Percentiles rank a stretch among this genome's conserved stretches.
phyloP scores from a whole-genome alignment of 2,329 filamentous ascomycete species.

The Aspergillus ochraceus region DNA sequence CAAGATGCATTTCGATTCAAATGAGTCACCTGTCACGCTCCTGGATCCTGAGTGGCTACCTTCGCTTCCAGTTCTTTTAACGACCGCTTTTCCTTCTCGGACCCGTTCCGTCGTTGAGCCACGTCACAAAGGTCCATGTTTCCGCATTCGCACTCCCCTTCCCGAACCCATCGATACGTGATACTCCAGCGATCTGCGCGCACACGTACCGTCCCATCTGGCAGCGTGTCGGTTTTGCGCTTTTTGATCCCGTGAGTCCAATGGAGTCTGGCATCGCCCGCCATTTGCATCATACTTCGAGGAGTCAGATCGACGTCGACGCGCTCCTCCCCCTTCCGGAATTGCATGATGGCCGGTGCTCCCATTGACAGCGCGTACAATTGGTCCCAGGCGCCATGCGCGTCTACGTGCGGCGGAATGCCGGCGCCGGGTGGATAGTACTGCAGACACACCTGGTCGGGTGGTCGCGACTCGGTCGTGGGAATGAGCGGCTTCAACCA shows the following conservation, averaged over 20 bases:
- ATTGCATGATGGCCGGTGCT: constrained; percentile 33
- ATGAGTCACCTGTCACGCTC: neutral
- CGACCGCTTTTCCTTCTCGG: constrained; percentile 50
- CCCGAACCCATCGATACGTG: constrained; percentile 56
- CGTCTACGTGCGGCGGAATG: constrained; percentile 63
- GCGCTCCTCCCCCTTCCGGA: constrained; percentile 29
- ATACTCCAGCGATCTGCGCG: constrained; percentile 55
- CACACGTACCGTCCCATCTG: constrained; percentile 47
- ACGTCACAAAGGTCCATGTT: constrained; percentile 54
- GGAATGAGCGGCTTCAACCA: constrained; percentile 55
- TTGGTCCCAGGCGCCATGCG: constrained; percentile 49
- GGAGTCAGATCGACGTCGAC: constrained; percentile 51
- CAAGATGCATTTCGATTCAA: too few relatives aligned
- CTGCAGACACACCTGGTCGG: constrained; percentile 61
- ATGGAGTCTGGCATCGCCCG: constrained; percentile 52
- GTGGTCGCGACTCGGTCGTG: constrained; percentile 43
- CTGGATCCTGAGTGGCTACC: neutral
- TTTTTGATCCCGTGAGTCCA: constrained; percentile 59
- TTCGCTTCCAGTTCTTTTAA: constrained; percentile 11
- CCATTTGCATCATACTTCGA: constrained; percentile 54
- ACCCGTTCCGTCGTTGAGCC: constrained; percentile 47
- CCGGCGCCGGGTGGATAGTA: constrained; percentile 61
- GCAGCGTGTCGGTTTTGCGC: constrained; percentile 52
- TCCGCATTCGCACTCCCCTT: constrained; percentile 53
- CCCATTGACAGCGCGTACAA: constrained; percentile 36